These are phyloP conservation scores for Debaryomyces sp. DNA, from an alignment of 1,139 yeast species.

Conservation along the genomic window DNA sequence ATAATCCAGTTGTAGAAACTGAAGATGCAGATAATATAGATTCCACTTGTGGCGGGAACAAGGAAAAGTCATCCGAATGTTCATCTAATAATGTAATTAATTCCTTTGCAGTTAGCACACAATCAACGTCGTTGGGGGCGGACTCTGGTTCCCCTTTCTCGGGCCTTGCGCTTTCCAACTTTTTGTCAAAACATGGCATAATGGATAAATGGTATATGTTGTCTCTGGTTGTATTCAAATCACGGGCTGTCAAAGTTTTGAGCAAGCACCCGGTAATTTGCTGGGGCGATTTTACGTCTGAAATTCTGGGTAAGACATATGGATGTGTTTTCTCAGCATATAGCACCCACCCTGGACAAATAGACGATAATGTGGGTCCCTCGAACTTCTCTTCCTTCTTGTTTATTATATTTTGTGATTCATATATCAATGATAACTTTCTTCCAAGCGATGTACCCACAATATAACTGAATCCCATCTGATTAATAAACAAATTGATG, in stretches of 20 bases:
- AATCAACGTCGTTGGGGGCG: conserved; percentile 69
- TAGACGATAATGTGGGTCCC: conserved; percentile 60
- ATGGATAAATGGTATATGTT: conserved; percentile 76
- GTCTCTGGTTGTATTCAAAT: conserved; percentile 32
- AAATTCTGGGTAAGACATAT: conserved; percentile 62
- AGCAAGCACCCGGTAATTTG: conserved; percentile 85
- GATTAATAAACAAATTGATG: conserved; percentile 55
- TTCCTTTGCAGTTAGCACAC: conserved; percentile 92
- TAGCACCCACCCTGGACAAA: conserved; percentile 97
- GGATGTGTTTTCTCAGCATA: conserved; percentile 97
- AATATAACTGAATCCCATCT: conserved; percentile 70
- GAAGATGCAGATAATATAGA: conserved; percentile 12
- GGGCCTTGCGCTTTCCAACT: conserved; percentile 89
- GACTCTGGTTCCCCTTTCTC: conserved; percentile 44
- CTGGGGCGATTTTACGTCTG: conserved; percentile 84
- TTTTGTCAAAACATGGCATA: conserved; percentile 98
- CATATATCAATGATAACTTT: conserved; percentile 63
- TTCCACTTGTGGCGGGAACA: conserved; percentile 21
- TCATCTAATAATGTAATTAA: conserved; percentile 71
- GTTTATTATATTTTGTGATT: conserved; percentile 51
- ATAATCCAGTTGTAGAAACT: conserved; percentile 23
- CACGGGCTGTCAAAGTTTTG: conserved; percentile 56
- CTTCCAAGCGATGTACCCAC: conserved; percentile 89
- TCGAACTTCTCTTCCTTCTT: conserved; percentile 19
- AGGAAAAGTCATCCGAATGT: conserved; percentile 26